phyloP scores from a whole-genome alignment of 441 rosid genomes.

The Breynia disticha region DNA sequence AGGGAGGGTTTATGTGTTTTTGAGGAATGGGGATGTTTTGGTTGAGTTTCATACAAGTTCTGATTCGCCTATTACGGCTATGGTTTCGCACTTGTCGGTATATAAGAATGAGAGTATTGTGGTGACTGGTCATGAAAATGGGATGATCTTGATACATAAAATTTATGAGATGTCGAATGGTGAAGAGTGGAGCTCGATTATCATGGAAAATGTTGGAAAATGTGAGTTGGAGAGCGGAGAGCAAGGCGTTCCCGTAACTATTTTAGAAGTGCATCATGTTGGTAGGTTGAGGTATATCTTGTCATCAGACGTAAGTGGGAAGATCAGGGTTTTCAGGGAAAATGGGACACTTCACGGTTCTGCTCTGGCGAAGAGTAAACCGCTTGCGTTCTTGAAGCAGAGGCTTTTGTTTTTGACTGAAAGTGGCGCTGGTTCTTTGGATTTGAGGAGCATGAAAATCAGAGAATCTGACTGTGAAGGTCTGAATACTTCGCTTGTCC shows the following conservation, averaged over 20 bases:
- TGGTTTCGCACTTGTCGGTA: slow-evolving; percentile 61
- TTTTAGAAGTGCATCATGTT: slow-evolving; percentile 80
- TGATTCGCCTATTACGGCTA: slow-evolving; percentile 62
- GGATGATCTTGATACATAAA: slow-evolving; percentile 56
- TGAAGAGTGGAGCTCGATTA: slow-evolving; percentile 52
- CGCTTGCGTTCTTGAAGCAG: slow-evolving; percentile 85
- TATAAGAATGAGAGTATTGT: slow-evolving; percentile 69
- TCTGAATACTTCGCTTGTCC: slow-evolving; percentile 55
- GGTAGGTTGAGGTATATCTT: slow-evolving; percentile 73
- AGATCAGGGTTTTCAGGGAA: slow-evolving; percentile 59
- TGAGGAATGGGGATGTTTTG: slow-evolving; percentile 73
- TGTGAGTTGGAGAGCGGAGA: slow-evolving; percentile 32
- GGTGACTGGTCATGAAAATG: slow-evolving; percentile 77
- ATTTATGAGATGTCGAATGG: slow-evolving; percentile 52
- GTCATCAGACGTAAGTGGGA: slow-evolving; percentile 55
- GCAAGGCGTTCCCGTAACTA: slow-evolving; percentile 39
- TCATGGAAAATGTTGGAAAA: slow-evolving; percentile 47
- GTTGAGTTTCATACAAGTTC: slow-evolving; percentile 44
- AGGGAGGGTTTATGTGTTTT: slow-evolving; percentile 66
- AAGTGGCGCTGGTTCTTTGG: slow-evolving; percentile 86
- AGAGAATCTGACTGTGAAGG: slow-evolving; percentile 91
- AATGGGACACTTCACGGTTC: slow-evolving; percentile 66
- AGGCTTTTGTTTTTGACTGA: slow-evolving; percentile 86
- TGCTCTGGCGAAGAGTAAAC: slow-evolving; percentile 50
- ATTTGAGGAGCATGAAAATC: slow-evolving; percentile 78